These are phyloP conservation scores for Wickerhamomyces pijperi DNA, from an alignment of 805 yeast species.

Conservation along the genomic window DNA sequence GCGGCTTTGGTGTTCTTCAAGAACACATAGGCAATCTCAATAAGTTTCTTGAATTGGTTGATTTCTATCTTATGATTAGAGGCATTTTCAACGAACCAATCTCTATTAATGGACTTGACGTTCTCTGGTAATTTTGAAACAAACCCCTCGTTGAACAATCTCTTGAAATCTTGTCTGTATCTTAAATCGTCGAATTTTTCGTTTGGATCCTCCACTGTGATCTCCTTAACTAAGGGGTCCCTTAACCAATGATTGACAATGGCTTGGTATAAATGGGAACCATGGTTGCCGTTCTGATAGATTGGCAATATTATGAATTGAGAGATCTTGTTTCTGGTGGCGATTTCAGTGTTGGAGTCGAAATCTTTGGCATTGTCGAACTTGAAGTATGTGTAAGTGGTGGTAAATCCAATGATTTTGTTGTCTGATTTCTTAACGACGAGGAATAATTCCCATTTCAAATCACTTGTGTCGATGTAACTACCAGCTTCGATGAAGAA, in stretches of 20 bases:
- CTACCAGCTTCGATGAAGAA: constrained; percentile 92
- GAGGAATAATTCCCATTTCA: constrained; percentile 70
- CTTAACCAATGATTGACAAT: constrained; percentile 45
- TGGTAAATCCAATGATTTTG: constrained; percentile 65
- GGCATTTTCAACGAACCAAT: constrained; percentile 32
- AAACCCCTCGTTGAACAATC: constrained; percentile 27
- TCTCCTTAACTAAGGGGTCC: constrained; percentile 46
- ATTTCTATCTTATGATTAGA: constrained; percentile 47
- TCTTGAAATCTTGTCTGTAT: constrained; percentile 64
- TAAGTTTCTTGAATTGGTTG: constrained; percentile 65
- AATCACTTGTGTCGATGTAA: constrained; percentile 67
- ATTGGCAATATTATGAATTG: constrained; percentile 84
- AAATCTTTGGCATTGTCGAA: constrained; percentile 45
- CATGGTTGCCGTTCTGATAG: constrained; percentile 65
- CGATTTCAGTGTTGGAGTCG: constrained; percentile 26
- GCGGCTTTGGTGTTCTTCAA: constrained; percentile 23
- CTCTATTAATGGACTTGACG: constrained; percentile 16
- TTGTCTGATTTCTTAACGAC: constrained; percentile 25
- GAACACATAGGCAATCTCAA: constrained; percentile 58
- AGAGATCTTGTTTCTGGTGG: constrained; percentile 62
- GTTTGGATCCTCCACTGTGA: constrained; percentile 91
- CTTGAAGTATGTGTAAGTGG: constrained; percentile 77
- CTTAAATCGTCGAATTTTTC: constrained; percentile 87
- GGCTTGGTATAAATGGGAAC: constrained; percentile 49
- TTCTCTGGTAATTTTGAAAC: constrained; percentile 18